Percentiles rank a stretch among this genome's conserved stretches.
Evolutionary conservation across 2,329 filamentous ascomycete species (phyloP).

Genomic region (Colletotrichum somersetense): DNA sequence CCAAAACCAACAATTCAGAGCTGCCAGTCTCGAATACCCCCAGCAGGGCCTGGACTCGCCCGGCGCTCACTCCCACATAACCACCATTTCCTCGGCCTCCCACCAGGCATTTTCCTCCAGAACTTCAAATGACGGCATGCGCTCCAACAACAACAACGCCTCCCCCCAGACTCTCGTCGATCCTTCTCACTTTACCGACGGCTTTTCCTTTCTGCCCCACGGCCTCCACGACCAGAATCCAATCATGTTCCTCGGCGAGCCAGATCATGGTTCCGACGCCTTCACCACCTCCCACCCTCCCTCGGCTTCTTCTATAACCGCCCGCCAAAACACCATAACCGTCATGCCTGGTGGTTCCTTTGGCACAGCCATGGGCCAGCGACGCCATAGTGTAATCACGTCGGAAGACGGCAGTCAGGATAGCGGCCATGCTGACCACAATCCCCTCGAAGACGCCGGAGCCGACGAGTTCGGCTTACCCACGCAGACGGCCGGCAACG

Average conservation of each 20-base stretch:
- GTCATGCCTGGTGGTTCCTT: conserved; percentile 50
- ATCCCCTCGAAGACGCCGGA: conserved; percentile 65
- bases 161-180: conserved; percentile 58
- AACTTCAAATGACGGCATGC: conserved; percentile 50
- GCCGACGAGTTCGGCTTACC: conserved; percentile 71
- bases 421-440: conserved; percentile 57
- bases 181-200: conserved; percentile 60
- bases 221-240: conserved; percentile 57
- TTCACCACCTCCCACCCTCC: conserved; percentile 49
- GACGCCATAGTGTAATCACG: conserved; percentile 51
- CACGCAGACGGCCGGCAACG: conserved; percentile 60
- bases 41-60: conserved; percentile 43
- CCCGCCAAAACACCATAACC: conserved; percentile 53
- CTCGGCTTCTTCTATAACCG: conserved; percentile 53
- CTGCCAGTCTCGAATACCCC: conserved; percentile 52
- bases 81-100: conserved; percentile 38
- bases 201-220: conserved; percentile 66
- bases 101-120: conserved; percentile 39
- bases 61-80: conserved; percentile 40
- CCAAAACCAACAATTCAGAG: conserved; percentile 51
- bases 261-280: conserved; percentile 50
- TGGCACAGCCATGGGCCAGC: conserved; percentile 44
- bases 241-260: conserved; percentile 54
- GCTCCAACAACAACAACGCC: conserved; percentile 43
- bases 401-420: conserved; percentile 62